Evolutionary conservation across 148 eudicot genomes (phyloP), one percentile per base, ranked within the genome.

Genomic region (Heliamphora exappendiculata): DNA sequence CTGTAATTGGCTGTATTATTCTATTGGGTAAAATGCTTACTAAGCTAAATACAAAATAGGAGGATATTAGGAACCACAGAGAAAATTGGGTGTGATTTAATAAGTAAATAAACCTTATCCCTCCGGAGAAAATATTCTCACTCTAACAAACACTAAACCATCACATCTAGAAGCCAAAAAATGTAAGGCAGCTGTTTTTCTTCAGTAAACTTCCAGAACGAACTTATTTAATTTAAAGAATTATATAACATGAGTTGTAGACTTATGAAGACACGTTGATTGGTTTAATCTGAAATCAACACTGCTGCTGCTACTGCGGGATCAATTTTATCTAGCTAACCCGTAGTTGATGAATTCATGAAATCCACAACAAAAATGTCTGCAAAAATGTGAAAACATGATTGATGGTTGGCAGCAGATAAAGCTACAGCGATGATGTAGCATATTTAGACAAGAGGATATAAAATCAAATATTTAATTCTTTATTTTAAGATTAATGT

Each of bases 111-210:
- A n/a, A n/a, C n/a, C n/a, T n/a, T n/a, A n/a, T n/a, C n/a, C n/a
- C n/a, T n/a, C n/a, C n/a, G n/a, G n/a, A n/a, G n/a, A n/a, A n/a
- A n/a, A 68, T 89, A 90, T 59, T 90, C 92, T 87, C 82, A 75
- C 85, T 71, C 98, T 97, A 79, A 91, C 97, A 88, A 93, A 89
- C 45, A 90, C 78, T 73, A 91, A 69, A 70, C 91, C 90, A 83
- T 91, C 94, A 74, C 91, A 87, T 72, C 29, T 70, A 67, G 93
- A 86, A 72, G 89, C 91, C 82, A 93, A 77, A 82, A 82, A 75
- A 39, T 54, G 86, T 80, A 93, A 78, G 24, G 97, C 97, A 37
- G 78, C 79, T 70, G 86, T 93, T 93, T 62, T 90, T 71, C 78
- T 78, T 78, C 74, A 75, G 96, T 74, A 85, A 91, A 93, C 26